Conservation (phyloP, 163 green algal species). For the Chlorella variabilis region DNA sequence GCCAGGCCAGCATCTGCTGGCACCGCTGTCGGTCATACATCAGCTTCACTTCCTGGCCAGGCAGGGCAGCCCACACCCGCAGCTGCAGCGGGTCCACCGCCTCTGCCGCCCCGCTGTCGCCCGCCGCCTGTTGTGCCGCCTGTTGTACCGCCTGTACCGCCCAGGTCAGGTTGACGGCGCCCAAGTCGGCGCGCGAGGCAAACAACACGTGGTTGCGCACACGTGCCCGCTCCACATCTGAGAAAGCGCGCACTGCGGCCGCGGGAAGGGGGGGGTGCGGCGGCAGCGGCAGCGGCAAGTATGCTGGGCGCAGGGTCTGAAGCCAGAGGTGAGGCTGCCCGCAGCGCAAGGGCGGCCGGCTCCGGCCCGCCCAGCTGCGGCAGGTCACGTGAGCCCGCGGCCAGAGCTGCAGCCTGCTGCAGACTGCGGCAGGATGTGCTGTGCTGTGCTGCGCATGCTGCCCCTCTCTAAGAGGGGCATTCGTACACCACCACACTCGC, state of each 20-base stretch:
- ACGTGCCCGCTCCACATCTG: conserved; percentile 8
- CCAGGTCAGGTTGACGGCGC: conserved; percentile 8
- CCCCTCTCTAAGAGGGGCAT: no score
- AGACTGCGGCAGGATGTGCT: no score
- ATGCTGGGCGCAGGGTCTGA: no score
- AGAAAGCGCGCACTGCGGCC: conserved; percentile 12
- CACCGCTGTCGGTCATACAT: conserved; percentile 24
- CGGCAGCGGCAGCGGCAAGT: not conserved
- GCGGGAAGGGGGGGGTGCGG: not conserved
- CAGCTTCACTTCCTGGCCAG: conserved; percentile 1
- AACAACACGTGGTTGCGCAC: conserved; percentile 38
- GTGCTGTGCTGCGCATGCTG: no score
- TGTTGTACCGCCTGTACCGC: not conserved
- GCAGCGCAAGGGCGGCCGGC: no score
- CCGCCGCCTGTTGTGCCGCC: not conserved
- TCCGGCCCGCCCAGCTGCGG: no score
- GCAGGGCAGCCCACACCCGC: conserved; percentile 11
- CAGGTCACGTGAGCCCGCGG: no score
- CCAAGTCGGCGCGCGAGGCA: conserved; percentile 18
- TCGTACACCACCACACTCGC: no score
- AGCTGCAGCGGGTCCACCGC: conserved; percentile 16
- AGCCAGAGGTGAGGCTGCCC: no score
- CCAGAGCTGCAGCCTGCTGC: no score
- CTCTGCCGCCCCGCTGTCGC: not conserved
- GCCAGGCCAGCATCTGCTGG: conserved; percentile 2